phyloP scores from a whole-genome alignment of 164 flowering plant species.

The Euptelea pleiosperma region DNA sequence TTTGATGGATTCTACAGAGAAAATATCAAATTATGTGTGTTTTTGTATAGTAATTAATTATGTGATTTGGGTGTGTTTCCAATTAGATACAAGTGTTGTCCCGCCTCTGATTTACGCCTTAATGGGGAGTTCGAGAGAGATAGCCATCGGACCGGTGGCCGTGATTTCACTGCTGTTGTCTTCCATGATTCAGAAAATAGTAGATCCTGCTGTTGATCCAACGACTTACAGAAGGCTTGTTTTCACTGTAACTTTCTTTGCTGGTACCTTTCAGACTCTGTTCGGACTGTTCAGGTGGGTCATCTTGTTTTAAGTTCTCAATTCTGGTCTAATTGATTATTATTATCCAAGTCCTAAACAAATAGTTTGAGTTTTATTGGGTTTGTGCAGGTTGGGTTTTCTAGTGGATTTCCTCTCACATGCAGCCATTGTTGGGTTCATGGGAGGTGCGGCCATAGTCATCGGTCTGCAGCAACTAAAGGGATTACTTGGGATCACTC shows the following conservation, averaged over 20 bases:
- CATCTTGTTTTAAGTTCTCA: background rate
- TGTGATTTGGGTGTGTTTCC: too few relatives aligned
- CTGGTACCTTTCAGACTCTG: constrained; percentile 68
- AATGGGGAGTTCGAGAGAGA: constrained; percentile 89
- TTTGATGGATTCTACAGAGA: too few relatives aligned
- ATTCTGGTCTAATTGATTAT: too few relatives aligned
- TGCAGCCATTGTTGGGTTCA: constrained; percentile 89
- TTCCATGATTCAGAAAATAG: constrained; percentile 47
- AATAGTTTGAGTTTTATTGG: background rate
- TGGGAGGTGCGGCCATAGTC: constrained; percentile 90
- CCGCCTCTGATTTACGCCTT: constrained; percentile 79
- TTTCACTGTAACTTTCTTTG: constrained; percentile 77
- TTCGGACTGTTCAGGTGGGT: constrained; percentile 69
- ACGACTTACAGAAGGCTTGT: constrained; percentile 46
- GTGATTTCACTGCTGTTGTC: constrained; percentile 76
- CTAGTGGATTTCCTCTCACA: constrained; percentile 86
- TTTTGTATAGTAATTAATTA: too few relatives aligned
- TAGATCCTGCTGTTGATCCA: constrained; percentile 63
- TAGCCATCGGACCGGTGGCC: constrained; percentile 90
- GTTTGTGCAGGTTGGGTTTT: constrained; percentile 63
- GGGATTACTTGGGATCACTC: constrained; percentile 62
- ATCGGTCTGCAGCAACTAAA: constrained; percentile 87
- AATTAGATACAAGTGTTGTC: constrained; percentile 70
- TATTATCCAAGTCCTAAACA: too few relatives aligned
- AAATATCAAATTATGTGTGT: too few relatives aligned